phyloP scores from a whole-genome alignment of 129 eudicot genomes.

The Erigeron canadensis region DNA sequence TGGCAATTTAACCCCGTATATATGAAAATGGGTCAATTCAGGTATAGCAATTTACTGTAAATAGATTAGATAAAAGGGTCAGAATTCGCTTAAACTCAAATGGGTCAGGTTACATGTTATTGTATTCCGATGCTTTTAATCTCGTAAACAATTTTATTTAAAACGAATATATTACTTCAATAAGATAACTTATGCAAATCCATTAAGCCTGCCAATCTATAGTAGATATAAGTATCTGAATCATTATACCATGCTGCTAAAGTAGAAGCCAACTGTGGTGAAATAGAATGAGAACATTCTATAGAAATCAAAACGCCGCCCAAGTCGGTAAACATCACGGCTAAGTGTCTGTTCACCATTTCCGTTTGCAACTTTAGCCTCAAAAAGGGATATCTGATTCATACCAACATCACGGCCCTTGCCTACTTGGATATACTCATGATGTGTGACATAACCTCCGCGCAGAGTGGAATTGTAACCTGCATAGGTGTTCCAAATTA shows the following conservation, averaged over 20 bases:
- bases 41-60: background rate
- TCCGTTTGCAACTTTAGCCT: constrained; percentile 96
- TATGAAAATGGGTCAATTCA: background rate
- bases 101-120: too few species aligned
- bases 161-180: background rate
- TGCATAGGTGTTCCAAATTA: constrained; percentile 33
- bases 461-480: constrained; percentile 93
- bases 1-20: background rate
- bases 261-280: constrained; percentile 96
- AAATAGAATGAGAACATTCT: constrained; percentile 91
- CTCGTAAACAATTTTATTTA: constrained; percentile 2
- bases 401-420: constrained; percentile 96
- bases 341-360: constrained; percentile 98
- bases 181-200: background rate
- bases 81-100: background rate
- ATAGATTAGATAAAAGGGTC: constrained; percentile 6
- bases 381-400: constrained; percentile 93
- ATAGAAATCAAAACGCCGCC: constrained; percentile 89
- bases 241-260: constrained; percentile 88
- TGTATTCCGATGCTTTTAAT: constrained; percentile 4
- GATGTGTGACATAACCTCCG: constrained; percentile 89
- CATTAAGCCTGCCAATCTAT: background rate
- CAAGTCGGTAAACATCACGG: constrained; percentile 93
- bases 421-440: constrained; percentile 91
- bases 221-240: constrained; percentile 10